Conservation (phyloP, 176 grass and related monocot species). For the Hordeum marinum region DNA sequence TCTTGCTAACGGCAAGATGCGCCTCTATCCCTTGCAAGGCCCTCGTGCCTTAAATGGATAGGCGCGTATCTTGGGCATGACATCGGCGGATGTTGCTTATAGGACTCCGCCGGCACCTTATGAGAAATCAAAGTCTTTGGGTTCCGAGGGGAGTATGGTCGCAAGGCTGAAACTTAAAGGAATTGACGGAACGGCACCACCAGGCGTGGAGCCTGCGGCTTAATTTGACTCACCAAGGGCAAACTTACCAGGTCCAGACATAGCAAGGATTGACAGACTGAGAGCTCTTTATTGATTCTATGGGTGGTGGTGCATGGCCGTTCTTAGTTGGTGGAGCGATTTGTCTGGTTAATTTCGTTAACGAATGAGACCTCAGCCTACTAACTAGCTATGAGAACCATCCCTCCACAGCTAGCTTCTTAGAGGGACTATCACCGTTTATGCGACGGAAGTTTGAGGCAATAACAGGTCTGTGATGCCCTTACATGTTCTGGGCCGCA, state of each 20-base stretch:
- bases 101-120: constrained; percentile 78
- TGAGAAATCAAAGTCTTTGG: constrained; percentile 93
- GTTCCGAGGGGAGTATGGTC: constrained; percentile 28
- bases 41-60: too few relatives aligned
- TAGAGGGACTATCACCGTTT: constrained; percentile 86
- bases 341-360: neutral
- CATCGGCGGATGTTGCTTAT: constrained; percentile 71
- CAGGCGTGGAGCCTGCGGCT: constrained; percentile 22
- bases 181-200: constrained; percentile 29
- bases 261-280: constrained; percentile 59
- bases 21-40: too few relatives aligned
- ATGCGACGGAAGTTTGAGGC: constrained; percentile 77
- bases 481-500: constrained; percentile 71
- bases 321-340: neutral
- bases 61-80: too few relatives aligned
- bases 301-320: constrained; percentile 39
- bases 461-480: constrained; percentile 80
- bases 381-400: constrained; percentile 50
- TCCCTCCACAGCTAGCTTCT: too few relatives aligned
- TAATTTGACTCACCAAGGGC: constrained; percentile 42
- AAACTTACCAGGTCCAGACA: constrained; percentile 57
- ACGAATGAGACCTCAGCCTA: neutral
- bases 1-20: too few relatives aligned
- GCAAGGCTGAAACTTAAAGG: constrained; percentile 36
- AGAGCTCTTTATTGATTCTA: constrained; percentile 63